Conservation (phyloP, 1,284 basidiomycete genomes). For the Phylloporus sp. region DNA sequence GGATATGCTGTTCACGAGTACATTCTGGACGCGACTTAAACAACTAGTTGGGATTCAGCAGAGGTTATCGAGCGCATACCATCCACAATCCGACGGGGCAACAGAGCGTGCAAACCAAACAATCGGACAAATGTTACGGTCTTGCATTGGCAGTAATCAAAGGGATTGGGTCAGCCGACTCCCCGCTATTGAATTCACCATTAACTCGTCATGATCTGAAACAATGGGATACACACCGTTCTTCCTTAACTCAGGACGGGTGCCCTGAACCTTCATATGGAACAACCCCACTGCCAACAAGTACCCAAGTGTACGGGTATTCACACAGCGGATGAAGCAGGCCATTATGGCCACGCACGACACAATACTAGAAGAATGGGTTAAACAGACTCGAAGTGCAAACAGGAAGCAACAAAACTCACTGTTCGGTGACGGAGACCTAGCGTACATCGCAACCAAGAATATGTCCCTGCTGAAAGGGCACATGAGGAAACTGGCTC, state of each 20-base stretch:
- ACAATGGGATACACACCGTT: too few species aligned
- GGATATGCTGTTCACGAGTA: background rate
- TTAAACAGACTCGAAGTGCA: background rate
- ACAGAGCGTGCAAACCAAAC: background rate
- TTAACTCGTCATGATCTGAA: conserved; percentile 7
- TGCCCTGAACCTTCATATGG: too few species aligned
- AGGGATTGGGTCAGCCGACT: conserved; percentile 1
- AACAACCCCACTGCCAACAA: too few species aligned
- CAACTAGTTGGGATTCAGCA: background rate
- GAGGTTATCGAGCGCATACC: background rate
- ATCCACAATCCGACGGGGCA: background rate
- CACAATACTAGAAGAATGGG: background rate
- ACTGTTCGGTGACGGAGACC: background rate
- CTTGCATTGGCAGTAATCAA: conserved; percentile 7
- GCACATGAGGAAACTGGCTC: background rate
- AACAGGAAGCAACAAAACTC: background rate
- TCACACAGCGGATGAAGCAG: background rate
- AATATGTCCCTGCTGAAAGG: background rate
- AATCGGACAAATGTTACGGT: too few species aligned
- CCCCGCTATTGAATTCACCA: conserved; percentile 20
- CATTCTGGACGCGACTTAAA: background rate
- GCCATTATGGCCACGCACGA: background rate
- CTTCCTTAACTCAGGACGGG: too few species aligned
- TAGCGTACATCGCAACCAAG: background rate
- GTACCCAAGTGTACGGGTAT: background rate